A percentile compares a stretch with the other conserved stretches of the same genome.
phyloP scores from a whole-genome alignment of 805 yeast species.

The Yamadazyma phyllophila region DNA sequence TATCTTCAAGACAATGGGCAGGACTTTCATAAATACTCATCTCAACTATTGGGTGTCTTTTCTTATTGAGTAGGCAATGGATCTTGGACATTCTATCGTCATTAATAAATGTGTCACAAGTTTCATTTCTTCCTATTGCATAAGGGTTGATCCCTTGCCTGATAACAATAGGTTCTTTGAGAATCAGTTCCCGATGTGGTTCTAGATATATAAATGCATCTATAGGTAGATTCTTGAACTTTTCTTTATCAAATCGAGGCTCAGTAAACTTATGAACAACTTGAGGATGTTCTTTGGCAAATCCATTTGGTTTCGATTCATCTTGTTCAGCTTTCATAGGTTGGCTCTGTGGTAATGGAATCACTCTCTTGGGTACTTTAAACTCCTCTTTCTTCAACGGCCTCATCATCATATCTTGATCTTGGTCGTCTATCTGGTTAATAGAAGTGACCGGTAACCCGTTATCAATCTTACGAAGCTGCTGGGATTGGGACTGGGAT shows the following conservation, averaged over 20 bases:
- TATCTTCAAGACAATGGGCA: conserved; percentile 68
- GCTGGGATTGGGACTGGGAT: conserved; percentile 72
- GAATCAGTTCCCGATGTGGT: conserved; percentile 48
- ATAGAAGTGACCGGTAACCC: conserved; percentile 33
- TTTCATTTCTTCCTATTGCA: conserved; percentile 70
- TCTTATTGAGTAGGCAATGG: conserved; percentile 69
- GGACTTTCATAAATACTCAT: conserved; percentile 62
- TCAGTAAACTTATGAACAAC: conserved; percentile 1
- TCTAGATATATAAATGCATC: conserved; percentile 64
- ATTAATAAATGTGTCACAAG: conserved; percentile 56
- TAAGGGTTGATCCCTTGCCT: conserved; percentile 66
- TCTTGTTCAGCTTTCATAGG: conserved; percentile 12
- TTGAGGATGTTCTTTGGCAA: conserved; percentile 1
- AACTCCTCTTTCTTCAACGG: conserved; percentile 38
- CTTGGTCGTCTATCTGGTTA: conserved; percentile 39
- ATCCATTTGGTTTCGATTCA: neutral
- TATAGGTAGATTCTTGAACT: conserved; percentile 32
- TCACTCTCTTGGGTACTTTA: conserved; percentile 43
- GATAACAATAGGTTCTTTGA: conserved; percentile 51
- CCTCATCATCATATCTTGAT: conserved; percentile 39
- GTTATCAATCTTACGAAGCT: conserved; percentile 42
- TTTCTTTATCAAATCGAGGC: neutral
- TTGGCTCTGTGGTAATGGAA: conserved; percentile 43
- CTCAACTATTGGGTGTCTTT: conserved; percentile 55
- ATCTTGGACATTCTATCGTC: conserved; percentile 81